Conservation (phyloP, 2,329 filamentous ascomycete species). For the Eutypella sp. region DNA sequence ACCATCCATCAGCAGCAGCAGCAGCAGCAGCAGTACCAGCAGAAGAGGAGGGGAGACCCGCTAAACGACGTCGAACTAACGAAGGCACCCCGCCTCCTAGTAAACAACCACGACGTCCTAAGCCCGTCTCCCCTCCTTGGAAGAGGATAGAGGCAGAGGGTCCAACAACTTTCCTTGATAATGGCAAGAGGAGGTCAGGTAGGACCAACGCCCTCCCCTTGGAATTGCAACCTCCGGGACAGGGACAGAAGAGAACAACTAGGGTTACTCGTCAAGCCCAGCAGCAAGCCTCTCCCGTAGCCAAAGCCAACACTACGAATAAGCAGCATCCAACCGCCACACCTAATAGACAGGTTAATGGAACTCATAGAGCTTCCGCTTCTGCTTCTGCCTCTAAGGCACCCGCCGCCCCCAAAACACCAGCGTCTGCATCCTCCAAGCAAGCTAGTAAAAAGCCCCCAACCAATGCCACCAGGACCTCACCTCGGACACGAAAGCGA, state of each 20-base stretch:
- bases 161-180: constrained; percentile 76
- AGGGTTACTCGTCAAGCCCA: constrained; percentile 37
- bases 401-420: too few relatives aligned
- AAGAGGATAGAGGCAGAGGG: constrained; percentile 81
- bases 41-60: constrained; percentile 49
- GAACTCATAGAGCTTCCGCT: constrained; percentile 24
- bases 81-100: constrained; percentile 37
- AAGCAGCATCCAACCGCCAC: constrained; percentile 16
- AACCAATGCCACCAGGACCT: constrained; percentile 15
- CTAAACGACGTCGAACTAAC: constrained; percentile 61
- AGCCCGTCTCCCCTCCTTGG: constrained; percentile 82
- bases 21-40: too few relatives aligned
- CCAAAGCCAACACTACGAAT: constrained; percentile 29
- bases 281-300: too few relatives aligned
- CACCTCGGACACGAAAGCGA: constrained; percentile 30
- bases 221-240: constrained; percentile 44
- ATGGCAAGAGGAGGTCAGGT: constrained; percentile 64
- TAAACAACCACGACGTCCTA: constrained; percentile 29
- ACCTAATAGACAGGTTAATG: constrained; percentile 26
- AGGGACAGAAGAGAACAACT: constrained; percentile 47
- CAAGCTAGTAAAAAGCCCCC: constrained; percentile 18
- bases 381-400: constrained; percentile 20
- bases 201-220: constrained; percentile 55
- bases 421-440: constrained; percentile 17
- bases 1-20: too few relatives aligned